Percentiles rank a stretch among this genome's conserved stretches.
phyloP scores from a whole-genome alignment of 306 rosid species.

The Styphnolobium japonicum region DNA sequence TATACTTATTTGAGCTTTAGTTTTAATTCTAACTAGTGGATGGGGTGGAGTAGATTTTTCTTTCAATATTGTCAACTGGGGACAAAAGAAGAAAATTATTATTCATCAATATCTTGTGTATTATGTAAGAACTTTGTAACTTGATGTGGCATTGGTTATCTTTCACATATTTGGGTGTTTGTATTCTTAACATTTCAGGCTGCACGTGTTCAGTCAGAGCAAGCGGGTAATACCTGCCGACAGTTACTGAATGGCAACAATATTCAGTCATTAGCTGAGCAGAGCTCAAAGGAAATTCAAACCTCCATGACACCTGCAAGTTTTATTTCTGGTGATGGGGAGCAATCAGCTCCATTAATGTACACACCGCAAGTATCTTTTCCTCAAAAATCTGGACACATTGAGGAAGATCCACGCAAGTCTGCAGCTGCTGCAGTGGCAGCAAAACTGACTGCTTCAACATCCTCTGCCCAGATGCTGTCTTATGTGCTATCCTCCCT shows the following conservation, averaged over 20 bases:
- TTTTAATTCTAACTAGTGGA: neutral
- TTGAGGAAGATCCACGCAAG: slow-evolving; percentile 78
- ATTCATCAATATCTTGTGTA: neutral
- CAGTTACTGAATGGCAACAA: slow-evolving; percentile 53
- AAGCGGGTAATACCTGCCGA: slow-evolving; percentile 45
- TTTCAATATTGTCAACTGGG: neutral
- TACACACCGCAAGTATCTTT: slow-evolving; percentile 50
- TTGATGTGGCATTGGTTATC: neutral
- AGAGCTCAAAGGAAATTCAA: slow-evolving; percentile 63
- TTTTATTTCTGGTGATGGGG: slow-evolving; percentile 57
- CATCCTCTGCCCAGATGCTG: slow-evolving; percentile 93
- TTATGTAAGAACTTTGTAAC: neutral
- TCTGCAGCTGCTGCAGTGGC: slow-evolving; percentile 99
- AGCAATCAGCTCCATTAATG: slow-evolving; percentile 82
- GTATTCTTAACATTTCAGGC: slow-evolving; percentile 49
- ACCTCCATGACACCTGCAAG: slow-evolving; percentile 54
- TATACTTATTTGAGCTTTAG: neutral
- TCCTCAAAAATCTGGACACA: slow-evolving; percentile 54
- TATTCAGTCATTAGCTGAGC: slow-evolving; percentile 49
- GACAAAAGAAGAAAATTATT: neutral
- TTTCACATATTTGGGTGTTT: neutral
- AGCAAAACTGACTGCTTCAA: slow-evolving; percentile 91
- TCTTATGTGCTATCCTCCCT: slow-evolving; percentile 90
- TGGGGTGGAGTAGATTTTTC: neutral
- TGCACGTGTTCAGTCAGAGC: slow-evolving; percentile 79